Conservation (phyloP, 805 yeast genomes). For the Wickerhamomyces xylosicus region DNA sequence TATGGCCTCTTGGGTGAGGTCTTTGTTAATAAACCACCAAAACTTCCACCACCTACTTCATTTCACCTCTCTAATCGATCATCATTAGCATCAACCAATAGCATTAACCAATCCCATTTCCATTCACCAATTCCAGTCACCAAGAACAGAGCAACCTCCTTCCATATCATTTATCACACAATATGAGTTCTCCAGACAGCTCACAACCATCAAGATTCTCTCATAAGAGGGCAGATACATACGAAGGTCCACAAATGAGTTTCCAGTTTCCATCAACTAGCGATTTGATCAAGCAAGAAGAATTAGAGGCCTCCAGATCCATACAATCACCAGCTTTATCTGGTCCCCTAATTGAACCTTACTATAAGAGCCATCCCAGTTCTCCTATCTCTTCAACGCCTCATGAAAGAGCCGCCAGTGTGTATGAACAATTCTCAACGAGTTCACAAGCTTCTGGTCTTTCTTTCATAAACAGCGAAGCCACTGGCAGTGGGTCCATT, state of each 20-base stretch:
- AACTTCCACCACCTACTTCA: too few relatives aligned
- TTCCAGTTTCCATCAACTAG: conserved; percentile 28
- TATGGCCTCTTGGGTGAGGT: too few relatives aligned
- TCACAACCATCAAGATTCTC: background rate
- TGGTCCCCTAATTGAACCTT: conserved; percentile 14
- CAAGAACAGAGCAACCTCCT: too few relatives aligned
- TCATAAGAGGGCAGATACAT: conserved; percentile 24
- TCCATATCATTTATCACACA: too few relatives aligned
- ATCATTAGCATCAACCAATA: too few relatives aligned
- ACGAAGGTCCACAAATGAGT: conserved; percentile 28
- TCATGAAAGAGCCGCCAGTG: background rate
- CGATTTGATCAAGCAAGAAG: conserved; percentile 5
- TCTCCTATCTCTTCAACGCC: background rate
- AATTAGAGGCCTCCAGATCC: background rate
- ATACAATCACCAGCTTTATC: conserved; percentile 1
- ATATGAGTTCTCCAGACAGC: too few relatives aligned
- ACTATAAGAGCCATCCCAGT: conserved; percentile 8
- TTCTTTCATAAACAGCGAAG: background rate
- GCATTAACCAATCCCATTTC: too few relatives aligned
- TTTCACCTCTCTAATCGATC: too few relatives aligned
- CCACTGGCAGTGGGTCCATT: conserved; percentile 6
- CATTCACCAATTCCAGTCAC: too few relatives aligned
- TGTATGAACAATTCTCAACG: background rate
- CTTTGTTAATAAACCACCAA: too few relatives aligned
- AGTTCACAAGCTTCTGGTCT: background rate